Percentiles rank a stretch among this genome's conserved stretches.
Conservation (phyloP, 176 grass and related monocot genomes). For the Calamus simplicifolius region DNA sequence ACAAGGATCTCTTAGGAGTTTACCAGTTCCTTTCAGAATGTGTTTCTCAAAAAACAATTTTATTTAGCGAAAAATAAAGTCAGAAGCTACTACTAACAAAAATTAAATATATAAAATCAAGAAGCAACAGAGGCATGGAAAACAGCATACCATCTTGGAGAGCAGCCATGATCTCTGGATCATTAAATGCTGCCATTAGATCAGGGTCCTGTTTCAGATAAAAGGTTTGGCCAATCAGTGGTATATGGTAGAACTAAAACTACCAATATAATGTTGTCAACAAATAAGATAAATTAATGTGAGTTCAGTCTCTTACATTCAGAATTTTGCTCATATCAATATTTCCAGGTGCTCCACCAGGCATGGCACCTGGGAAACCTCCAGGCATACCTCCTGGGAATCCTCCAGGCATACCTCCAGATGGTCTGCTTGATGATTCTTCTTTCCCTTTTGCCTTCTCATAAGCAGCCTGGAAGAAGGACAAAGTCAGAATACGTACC, state of each 20-base stretch:
- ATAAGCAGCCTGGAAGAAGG: constrained; percentile 68
- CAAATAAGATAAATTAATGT: not conserved
- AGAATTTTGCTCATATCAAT: constrained; percentile 87
- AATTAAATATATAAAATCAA: not conserved
- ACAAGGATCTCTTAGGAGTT: too few relatives aligned
- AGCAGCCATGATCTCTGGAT: constrained; percentile 84
- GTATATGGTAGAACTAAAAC: not conserved
- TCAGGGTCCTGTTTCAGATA: constrained; percentile 59
- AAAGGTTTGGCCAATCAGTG: not conserved
- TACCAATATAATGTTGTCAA: not conserved
- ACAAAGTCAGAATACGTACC: not conserved
- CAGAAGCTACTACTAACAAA: not conserved
- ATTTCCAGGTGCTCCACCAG: constrained; percentile 51
- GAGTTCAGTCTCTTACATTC: constrained; percentile 45
- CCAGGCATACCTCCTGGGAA: constrained; percentile 46
- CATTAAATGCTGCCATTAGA: constrained; percentile 73
- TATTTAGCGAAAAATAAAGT: too few relatives aligned
- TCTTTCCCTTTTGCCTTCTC: constrained; percentile 84
- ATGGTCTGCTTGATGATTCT: constrained; percentile 59
- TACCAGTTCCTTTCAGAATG: too few relatives aligned
- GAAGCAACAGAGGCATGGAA: not conserved
- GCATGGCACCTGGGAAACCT: constrained; percentile 40
- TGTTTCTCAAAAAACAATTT: too few relatives aligned
- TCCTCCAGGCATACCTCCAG: constrained; percentile 30
- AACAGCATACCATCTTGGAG: constrained; percentile 78